Evolutionary conservation across 169 alveolate genomes (phyloP), one percentile per base, ranked within the genome.

Genomic region (Theileria orientalis): DNA sequence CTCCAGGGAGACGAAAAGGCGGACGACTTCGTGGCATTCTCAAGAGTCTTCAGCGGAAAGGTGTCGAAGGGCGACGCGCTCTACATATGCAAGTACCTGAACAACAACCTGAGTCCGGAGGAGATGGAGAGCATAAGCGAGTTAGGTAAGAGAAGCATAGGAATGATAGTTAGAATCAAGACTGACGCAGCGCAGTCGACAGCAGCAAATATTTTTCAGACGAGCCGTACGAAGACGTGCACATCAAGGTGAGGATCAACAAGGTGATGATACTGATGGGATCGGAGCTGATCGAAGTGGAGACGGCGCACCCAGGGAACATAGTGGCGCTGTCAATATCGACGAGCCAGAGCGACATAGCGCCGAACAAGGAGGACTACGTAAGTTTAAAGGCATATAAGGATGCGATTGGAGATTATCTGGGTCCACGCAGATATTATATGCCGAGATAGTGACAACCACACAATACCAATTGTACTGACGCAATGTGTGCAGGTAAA

Each of bases 11-110:
- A 69, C 33, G 94, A 90, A 64, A 87, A 74, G 37, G 67, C 89
- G 13, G 90, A 77, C 33, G 94, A 90, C 62, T 91, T 91, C 56
- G 92, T 91, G 49, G 95, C 92, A 13, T 84, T 91, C n/a, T 82
- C 91, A 16, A 76, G 95, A 25, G 74, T 91, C 23, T 93, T 92
- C 68, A 56, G 90, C 30, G 97, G 97, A 23, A 59, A 70, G 25
- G 69, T 93, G 27, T 61, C 64, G 29, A 79, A 76, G 40, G 92
- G 92, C 16, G 90, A 80, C 64, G 46, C 57, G 29, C 80, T 93
- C 13, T 91, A 89, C 73, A 84, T 93, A 29, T 92, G 93, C 37
- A 87, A 76, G 9, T 64, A 56, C 54, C 23, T 49, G 27, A 83
- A 69, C 0, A 32, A 54, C 11, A 27, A 33, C 14, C 8, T 21